Evolutionary conservation across 202 grass and related monocot genomes (phyloP).

Genomic region (Carex arenaria): DNA sequence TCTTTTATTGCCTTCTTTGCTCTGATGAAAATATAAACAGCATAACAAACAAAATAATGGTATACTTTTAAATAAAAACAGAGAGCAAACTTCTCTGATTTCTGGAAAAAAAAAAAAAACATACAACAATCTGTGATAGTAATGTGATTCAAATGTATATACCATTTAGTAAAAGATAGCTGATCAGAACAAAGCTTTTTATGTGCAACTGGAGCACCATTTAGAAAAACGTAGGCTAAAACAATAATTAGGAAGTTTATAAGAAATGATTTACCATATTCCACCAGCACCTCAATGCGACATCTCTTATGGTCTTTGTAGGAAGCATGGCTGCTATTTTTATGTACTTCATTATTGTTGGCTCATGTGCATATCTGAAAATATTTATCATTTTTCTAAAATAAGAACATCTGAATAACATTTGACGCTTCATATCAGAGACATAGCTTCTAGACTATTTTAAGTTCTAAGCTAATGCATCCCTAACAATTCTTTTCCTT

Average conservation of each 20-base stretch:
- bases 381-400: conserved; percentile 13
- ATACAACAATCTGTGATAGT: not conserved
- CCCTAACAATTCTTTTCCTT: not conserved
- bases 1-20: conserved; percentile 62
- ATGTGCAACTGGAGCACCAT: not conserved
- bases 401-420: conserved; percentile 21
- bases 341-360: conserved; percentile 79
- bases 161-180: not conserved
- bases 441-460: not conserved
- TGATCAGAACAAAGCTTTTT: not conserved
- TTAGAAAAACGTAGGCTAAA: not conserved
- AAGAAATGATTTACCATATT: conserved; percentile 51
- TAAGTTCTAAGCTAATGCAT: conserved; percentile 1
- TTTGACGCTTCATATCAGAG: not conserved
- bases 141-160: not conserved
- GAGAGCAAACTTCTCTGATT: not conserved
- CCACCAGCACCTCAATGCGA: conserved; percentile 83
- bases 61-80: not conserved
- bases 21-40: conserved; percentile 32
- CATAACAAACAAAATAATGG: not conserved
- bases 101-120: not conserved
- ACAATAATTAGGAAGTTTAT: conserved; percentile 1
- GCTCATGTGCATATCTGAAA: conserved; percentile 61
- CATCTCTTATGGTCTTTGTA: conserved; percentile 87
- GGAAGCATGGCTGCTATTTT: conserved; percentile 93